Conservation (phyloP, 371 early-diverging fungal genomes). For the Haplosporangium sp. region DNA sequence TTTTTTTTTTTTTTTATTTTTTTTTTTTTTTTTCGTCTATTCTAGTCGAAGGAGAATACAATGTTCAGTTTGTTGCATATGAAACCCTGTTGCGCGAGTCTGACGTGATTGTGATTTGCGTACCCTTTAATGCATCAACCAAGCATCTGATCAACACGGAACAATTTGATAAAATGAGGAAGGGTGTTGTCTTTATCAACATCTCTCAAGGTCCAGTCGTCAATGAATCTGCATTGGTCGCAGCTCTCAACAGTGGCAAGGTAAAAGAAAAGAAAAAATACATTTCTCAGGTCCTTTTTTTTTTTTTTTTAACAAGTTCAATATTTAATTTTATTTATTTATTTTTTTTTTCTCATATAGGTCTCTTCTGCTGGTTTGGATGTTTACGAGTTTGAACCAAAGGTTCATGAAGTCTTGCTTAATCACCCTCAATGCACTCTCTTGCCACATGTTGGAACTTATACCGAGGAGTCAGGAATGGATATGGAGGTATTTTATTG, state of each 20-base stretch:
- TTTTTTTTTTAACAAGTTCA: too few relatives aligned
- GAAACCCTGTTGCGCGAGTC: slow-evolving; percentile 65
- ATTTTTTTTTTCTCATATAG: slow-evolving; percentile 9
- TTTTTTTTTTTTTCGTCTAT: background rate
- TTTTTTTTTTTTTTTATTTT: background rate
- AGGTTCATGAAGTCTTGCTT: slow-evolving; percentile 39
- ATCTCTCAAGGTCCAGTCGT: slow-evolving; percentile 70
- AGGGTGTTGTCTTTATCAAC: slow-evolving; percentile 67
- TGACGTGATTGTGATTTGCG: slow-evolving; percentile 68
- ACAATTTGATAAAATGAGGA: slow-evolving; percentile 69
- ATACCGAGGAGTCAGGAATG: slow-evolving; percentile 27
- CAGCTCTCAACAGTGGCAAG: slow-evolving; percentile 69
- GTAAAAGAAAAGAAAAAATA: slow-evolving; percentile 23
- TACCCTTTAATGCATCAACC: slow-evolving; percentile 64
- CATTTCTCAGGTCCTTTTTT: too few relatives aligned
- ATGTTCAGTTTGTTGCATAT: slow-evolving; percentile 43
- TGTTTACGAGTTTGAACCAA: slow-evolving; percentile 53
- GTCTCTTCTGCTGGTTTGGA: slow-evolving; percentile 53
- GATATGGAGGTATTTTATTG: slow-evolving; percentile 49
- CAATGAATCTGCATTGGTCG: slow-evolving; percentile 64
- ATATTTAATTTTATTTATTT: too few relatives aligned
- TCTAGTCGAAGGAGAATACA: slow-evolving; percentile 45
- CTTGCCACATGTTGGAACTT: slow-evolving; percentile 51
- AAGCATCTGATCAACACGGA: slow-evolving; percentile 61
- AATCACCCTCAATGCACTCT: slow-evolving; percentile 50